Evolutionary conservation across 1,284 basidiomycete genomes (phyloP).

Genomic region (Rhizoctonia solani): DNA sequence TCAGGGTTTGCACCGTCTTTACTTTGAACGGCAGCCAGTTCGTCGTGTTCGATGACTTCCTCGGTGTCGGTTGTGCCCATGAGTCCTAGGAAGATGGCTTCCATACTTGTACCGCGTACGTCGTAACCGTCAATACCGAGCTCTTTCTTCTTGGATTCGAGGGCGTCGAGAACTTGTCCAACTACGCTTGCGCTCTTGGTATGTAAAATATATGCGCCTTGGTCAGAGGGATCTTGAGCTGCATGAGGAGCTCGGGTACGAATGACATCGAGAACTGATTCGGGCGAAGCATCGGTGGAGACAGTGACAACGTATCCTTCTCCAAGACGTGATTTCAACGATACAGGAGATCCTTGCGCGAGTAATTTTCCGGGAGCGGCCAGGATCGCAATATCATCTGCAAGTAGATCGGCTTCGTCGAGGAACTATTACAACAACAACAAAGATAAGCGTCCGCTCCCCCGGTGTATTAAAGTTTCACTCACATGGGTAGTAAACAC

Average conservation of each 20-base stretch:
- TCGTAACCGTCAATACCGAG: conserved; percentile 61
- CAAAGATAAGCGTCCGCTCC: neutral
- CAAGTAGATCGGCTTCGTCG: conserved; percentile 79
- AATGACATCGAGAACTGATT: conserved; percentile 51
- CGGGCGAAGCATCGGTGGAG: conserved; percentile 46
- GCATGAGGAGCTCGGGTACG: conserved; percentile 55
- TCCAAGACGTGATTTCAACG: conserved; percentile 71
- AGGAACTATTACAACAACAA: conserved; percentile 56
- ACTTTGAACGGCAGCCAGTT: conserved; percentile 29
- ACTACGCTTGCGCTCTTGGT: conserved; percentile 60
- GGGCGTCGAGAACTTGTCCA: conserved; percentile 57
- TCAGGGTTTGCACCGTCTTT: conserved; percentile 7
- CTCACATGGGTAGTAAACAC: conserved; percentile 71
- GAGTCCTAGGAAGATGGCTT: conserved; percentile 76
- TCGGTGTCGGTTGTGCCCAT: conserved; percentile 53
- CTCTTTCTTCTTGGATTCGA: conserved; percentile 53
- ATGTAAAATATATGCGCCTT: conserved; percentile 59
- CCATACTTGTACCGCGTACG: conserved; percentile 71
- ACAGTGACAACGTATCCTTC: conserved; percentile 70
- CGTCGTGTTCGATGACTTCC: conserved; percentile 42
- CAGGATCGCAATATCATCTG: conserved; percentile 74
- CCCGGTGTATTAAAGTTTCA: conserved; percentile 7
- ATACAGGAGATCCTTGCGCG: conserved; percentile 71
- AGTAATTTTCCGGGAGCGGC: conserved; percentile 75
- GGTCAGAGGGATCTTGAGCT: conserved; percentile 49